Evolutionary conservation across 1,139 yeast species (phyloP), one percentile per base, ranked within the genome.

Genomic region (Blastobotrys indianensis): DNA sequence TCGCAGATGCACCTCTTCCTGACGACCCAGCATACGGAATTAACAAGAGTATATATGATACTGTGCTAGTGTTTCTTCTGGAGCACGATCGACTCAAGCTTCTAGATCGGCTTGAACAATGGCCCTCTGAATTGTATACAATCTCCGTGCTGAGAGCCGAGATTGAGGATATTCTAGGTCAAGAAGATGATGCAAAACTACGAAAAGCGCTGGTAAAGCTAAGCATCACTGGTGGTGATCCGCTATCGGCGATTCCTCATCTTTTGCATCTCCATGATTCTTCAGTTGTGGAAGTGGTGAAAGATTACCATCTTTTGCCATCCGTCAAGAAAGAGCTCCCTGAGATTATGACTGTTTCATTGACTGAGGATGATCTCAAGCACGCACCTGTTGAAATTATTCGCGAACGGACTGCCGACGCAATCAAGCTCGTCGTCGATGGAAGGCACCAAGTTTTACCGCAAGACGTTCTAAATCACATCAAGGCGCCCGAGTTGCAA

Each of bases 391-490:
- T 80, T 1, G 68, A 66, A 0, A 65, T 69, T 6, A 56, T 83
- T 1, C 64, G 71, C 20, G 60, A 60, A 1, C 64, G 63, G 33
- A 59, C 84, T 7, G 47, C 55, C 1, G 75, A 73, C 13, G 68
- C 82, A 0, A 68, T 87, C 8, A 63, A 72, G 2, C 68, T 84
- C 8, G 68, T 88, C 25, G 83, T 83, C 1, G 78, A 74, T 7
- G 78, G 79, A 39, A 69, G 88, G 35, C 84, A 81, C 54, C 88
- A 85, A 55, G 66, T 87, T 1, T 53, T 72, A 1, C 81, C 94
- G 0, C 55, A 58, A 1, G 63, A 65, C 3, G 68, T 88, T 0
- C 66, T 86, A 0, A 55, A 68, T 1, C 57, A 75, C 30, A 72
- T 87, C 58, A 32, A 39, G 1, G 51, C 49, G n/a, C 52, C 64